These are phyloP conservation scores for Leccinum boreale DNA, from an alignment of 768 basidiomycete genomes.

Conservation along the genomic window DNA sequence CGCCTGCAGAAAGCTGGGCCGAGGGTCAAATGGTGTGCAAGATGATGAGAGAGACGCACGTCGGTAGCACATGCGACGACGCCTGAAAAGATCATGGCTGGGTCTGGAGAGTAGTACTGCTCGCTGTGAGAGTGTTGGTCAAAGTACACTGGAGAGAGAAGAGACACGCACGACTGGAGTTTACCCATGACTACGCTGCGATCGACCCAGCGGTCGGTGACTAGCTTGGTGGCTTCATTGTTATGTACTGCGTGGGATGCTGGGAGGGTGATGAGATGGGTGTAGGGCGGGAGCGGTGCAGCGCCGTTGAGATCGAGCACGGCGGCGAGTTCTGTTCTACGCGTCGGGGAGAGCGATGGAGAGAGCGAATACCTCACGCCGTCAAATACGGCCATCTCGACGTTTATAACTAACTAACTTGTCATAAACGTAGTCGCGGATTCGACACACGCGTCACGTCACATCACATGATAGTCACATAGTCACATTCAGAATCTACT, in stretches of 20 bases:
- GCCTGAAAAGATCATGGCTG: slow-evolving; percentile 78
- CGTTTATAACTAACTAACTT: neutral
- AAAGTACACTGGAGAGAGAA: neutral
- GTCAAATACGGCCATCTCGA: slow-evolving; percentile 38
- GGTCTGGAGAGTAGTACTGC: slow-evolving; percentile 72
- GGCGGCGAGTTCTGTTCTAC: slow-evolving; percentile 42
- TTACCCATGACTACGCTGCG: slow-evolving; percentile 57
- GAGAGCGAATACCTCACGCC: slow-evolving; percentile 48
- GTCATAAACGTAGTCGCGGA: neutral
- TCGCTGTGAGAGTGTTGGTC: slow-evolving; percentile 33
- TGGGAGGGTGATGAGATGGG: slow-evolving; percentile 45
- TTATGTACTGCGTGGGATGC: slow-evolving; percentile 46
- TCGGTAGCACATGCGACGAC: slow-evolving; percentile 70
- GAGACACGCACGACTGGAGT: slow-evolving; percentile 50
- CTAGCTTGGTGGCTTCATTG: slow-evolving; percentile 33
- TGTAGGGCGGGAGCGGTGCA: slow-evolving; percentile 47
- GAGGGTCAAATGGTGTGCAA: neutral
- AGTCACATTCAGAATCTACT: neutral
- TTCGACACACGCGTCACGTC: neutral
- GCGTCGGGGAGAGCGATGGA: slow-evolving; percentile 41
- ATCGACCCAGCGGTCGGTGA: slow-evolving; percentile 67
- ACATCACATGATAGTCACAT: neutral
- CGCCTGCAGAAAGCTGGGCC: slow-evolving; percentile 52
- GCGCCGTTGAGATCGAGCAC: slow-evolving; percentile 56
- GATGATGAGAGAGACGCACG: slow-evolving; percentile 34